Percentiles rank a stretch among this genome's conserved stretches.
These are phyloP conservation scores for Scorias spongiosa DNA, from an alignment of 2,329 filamentous ascomycete genomes.

Conservation along the genomic window DNA sequence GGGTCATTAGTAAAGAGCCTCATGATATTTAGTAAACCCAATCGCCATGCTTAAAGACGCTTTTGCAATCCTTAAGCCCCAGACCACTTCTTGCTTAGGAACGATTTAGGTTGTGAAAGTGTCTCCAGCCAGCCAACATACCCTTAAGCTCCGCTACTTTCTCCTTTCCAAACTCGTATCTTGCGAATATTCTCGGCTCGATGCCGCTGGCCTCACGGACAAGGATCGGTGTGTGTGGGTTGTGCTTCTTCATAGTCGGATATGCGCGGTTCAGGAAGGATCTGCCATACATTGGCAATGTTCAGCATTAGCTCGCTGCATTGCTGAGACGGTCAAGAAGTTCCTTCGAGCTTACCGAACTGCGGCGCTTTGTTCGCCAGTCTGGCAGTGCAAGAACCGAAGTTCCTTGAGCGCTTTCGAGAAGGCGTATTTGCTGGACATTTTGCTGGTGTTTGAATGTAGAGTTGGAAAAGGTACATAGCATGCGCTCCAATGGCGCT, in stretches of 20 bases:
- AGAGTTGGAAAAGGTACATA: no score
- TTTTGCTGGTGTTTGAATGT: constrained; percentile 23
- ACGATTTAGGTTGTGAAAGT: not conserved
- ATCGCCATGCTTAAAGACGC: no score
- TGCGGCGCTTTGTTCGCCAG: constrained; percentile 74
- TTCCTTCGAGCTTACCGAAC: constrained; percentile 47
- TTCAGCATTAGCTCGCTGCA: not conserved
- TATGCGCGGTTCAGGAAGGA: constrained; percentile 83
- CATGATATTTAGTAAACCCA: no score
- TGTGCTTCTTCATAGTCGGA: constrained; percentile 98
- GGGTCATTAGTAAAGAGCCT: not conserved
- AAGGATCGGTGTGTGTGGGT: constrained; percentile 84
- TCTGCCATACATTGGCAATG: constrained; percentile 31
- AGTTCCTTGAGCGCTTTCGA: constrained; percentile 80
- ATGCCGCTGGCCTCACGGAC: constrained; percentile 82
- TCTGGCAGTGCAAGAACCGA: constrained; percentile 95
- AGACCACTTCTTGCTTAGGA: not conserved
- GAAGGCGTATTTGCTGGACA: constrained; percentile 92
- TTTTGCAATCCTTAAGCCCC: not conserved
- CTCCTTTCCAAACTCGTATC: constrained; percentile 68
- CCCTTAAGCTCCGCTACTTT: constrained; percentile 48
- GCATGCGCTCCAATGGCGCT: not conserved
- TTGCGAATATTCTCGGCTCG: constrained; percentile 71
- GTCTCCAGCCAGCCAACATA: constrained; percentile 17
- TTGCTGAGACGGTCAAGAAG: no score